Evolutionary conservation across 2,329 filamentous ascomycete genomes (phyloP).

Genomic region (Coniosporium tulheliwenetii): DNA sequence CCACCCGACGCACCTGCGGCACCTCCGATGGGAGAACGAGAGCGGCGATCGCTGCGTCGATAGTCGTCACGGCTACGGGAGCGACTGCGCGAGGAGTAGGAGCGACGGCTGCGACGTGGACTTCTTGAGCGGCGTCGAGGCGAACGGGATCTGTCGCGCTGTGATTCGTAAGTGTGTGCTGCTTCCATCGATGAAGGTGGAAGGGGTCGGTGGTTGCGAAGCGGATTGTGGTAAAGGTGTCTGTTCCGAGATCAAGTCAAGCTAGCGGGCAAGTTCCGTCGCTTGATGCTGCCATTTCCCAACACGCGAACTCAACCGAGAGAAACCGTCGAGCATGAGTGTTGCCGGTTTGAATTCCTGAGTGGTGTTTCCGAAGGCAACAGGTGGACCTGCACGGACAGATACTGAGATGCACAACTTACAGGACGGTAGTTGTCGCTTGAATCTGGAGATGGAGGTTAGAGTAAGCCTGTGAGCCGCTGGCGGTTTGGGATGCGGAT

Average conservation of each 20-base stretch:
- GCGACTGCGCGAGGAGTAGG: conserved; percentile 37
- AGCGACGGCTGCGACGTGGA: conserved; percentile 38
- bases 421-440: neutral
- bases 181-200: neutral
- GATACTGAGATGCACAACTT: no score
- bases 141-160: conserved; percentile 76
- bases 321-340: neutral
- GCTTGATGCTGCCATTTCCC: neutral
- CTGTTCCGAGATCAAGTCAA: neutral
- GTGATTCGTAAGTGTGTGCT: conserved; percentile 7
- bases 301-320: neutral
- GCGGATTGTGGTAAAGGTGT: neutral
- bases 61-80: conserved; percentile 59
- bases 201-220: neutral
- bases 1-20: conserved; percentile 53
- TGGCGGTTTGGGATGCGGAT: neutral
- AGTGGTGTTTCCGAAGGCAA: neutral
- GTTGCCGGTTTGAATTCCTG: neutral
- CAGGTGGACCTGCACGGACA: no score
- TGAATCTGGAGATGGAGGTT: neutral
- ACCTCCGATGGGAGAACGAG: conserved; percentile 75
- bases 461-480: neutral
- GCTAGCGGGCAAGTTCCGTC: neutral
- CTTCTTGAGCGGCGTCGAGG: conserved; percentile 45
- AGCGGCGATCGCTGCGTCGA: conserved; percentile 33